phyloP scores from a whole-genome alignment of 2,329 filamentous ascomycete species.

The Trichoderma sp. region DNA sequence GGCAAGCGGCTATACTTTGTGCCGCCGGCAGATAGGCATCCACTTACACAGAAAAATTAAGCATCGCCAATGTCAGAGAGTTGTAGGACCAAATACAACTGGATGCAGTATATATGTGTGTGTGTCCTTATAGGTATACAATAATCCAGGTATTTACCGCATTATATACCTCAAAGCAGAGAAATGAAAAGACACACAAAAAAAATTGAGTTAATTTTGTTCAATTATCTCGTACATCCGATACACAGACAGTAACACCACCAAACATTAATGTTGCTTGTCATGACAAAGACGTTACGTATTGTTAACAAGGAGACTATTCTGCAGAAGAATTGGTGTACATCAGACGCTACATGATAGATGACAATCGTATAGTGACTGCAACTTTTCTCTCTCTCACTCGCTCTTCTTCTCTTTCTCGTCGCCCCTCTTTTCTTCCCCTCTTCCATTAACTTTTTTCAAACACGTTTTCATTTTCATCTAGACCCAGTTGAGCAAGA shows the following conservation, averaged over 20 bases:
- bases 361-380: slow-evolving; percentile 7
- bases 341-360: slow-evolving; percentile 14
- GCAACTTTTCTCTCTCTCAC: background rate
- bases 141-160: background rate
- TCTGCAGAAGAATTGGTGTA: slow-evolving; percentile 17
- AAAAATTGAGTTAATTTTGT: no score
- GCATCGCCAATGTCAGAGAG: background rate
- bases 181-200: background rate
- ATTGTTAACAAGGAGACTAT: slow-evolving; percentile 14
- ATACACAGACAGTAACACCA: background rate
- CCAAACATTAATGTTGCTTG: background rate
- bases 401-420: background rate
- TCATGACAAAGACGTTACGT: slow-evolving; percentile 17
- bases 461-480: background rate
- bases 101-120: background rate
- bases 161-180: background rate
- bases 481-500: background rate
- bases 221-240: background rate
- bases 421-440: background rate
- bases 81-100: background rate
- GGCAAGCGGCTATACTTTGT: slow-evolving; percentile 9
- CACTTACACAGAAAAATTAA: background rate
- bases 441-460: slow-evolving; percentile 16
- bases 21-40: background rate
- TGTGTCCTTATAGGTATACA: background rate